Conservation (phyloP, 768 basidiomycete species). For the Hericium erinaceus region DNA sequence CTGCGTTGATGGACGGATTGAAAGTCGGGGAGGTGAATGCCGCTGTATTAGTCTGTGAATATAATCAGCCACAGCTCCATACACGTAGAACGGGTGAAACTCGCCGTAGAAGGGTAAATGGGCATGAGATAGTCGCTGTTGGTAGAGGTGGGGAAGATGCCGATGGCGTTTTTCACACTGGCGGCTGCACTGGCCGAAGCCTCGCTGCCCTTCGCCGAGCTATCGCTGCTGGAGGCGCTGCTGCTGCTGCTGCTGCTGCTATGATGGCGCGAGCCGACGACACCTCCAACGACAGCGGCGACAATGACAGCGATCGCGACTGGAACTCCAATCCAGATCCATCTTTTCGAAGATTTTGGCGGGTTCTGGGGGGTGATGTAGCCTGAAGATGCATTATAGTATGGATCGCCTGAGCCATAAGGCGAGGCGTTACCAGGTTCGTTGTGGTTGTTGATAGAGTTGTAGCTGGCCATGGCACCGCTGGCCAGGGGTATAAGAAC, state of each 20-base stretch:
- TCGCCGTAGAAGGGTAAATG: conserved; percentile 80
- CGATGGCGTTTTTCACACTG: conserved; percentile 50
- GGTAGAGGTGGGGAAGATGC: conserved; percentile 69
- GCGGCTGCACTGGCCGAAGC: conserved; percentile 47
- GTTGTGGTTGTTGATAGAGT: conserved; percentile 20
- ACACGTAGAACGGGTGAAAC: conserved; percentile 22
- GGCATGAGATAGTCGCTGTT: conserved; percentile 75
- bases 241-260: conserved; percentile 33
- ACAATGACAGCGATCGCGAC: conserved; percentile 51
- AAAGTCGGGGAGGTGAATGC: conserved; percentile 69
- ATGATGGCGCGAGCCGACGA: conserved; percentile 55
- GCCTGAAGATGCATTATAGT: conserved; percentile 62
- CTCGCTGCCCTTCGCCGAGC: conserved; percentile 17
- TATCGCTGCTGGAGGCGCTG: conserved; percentile 17
- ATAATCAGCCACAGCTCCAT: neutral
- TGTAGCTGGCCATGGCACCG: conserved; percentile 32
- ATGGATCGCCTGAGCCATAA: conserved; percentile 56
- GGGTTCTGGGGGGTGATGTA: conserved; percentile 44
- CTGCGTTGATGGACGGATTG: conserved; percentile 38
- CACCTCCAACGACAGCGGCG: conserved; percentile 68
- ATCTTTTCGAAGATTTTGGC: conserved; percentile 54
- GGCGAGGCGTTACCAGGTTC: conserved; percentile 22
- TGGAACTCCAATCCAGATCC: conserved; percentile 71
- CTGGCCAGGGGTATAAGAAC: conserved; percentile 7
- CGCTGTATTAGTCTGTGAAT: conserved; percentile 59